phyloP scores from a whole-genome alignment of 2,329 filamentous ascomycete genomes.

The Aspergillus niger region DNA sequence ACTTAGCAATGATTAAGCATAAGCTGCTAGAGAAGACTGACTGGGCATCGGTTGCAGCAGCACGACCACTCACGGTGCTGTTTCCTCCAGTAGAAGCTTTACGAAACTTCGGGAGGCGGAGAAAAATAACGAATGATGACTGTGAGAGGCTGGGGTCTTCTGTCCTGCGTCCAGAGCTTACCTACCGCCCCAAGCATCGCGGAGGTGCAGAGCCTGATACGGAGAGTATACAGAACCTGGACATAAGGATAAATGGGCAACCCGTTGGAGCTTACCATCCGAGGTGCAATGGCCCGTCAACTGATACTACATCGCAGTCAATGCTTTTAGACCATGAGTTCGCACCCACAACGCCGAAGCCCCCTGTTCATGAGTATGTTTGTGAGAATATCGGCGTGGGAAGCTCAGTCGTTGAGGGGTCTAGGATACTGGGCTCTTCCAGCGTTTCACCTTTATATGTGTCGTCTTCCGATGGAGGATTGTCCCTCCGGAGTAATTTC shows the following conservation, averaged over 20 bases:
- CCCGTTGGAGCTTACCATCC: constrained; percentile 12
- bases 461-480: background rate
- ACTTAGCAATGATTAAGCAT: constrained; percentile 33
- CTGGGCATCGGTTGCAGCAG: constrained; percentile 40
- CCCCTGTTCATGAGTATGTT: background rate
- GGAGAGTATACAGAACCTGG: constrained; percentile 19
- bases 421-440: background rate
- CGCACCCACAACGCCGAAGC: background rate
- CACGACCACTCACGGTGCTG: constrained; percentile 37
- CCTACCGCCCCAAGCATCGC: background rate
- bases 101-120: constrained; percentile 38
- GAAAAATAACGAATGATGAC: constrained; percentile 37
- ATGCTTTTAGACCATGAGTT: constrained; percentile 36
- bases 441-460: background rate
- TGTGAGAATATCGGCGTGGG: background rate
- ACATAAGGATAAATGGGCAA: constrained; percentile 27
- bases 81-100: constrained; percentile 34
- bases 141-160: constrained; percentile 25
- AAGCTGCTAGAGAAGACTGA: constrained; percentile 38
- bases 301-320: constrained; percentile 32
- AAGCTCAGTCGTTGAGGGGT: background rate
- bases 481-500: background rate
- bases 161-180: constrained; percentile 1
- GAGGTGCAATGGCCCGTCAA: background rate
- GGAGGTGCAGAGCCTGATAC: constrained; percentile 6